Evolutionary conservation across 1,284 basidiomycete species (phyloP), one percentile per base, ranked within the genome.

Genomic region (Gomphus sp.): DNA sequence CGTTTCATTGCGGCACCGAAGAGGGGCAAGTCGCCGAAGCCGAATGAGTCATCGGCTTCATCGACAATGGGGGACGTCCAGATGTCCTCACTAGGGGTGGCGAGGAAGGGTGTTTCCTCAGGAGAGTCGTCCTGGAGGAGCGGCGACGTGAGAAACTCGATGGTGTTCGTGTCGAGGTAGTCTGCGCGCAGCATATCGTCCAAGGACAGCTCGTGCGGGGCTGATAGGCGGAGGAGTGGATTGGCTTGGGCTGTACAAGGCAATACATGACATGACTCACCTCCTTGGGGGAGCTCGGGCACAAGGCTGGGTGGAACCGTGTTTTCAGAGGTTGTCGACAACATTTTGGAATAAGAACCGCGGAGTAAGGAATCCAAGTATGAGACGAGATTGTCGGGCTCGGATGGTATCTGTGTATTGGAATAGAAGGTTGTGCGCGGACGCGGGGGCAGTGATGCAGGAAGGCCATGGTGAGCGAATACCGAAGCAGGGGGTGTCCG

Each of bases 381-480:
- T 22, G 44, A 45, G n/a, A 47, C 57, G 45, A 58, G 45, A 25
- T 45, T 44, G 43, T 33, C 31, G 44, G 25, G 33, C 47, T 55
- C 54, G 43, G 43, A 7, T 49, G 55, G 55, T 49, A 55, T 54
- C 14, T 52, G 28, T 5, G 52, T 4, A 9, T 22, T 37, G n/a
- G 43, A n/a, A 52, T 31, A 43, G 14, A 55, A 59, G 18, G 58
- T 59, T 55, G 56, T 59, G 76, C 76, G 61, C 11, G 87, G 86
- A 59, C 80, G 79, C 62, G 80, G 80, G 50, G 87, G 86, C 53
- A 89, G 71, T 62, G 75, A 79, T 62, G 80, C 77, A 60, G 86
- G 87, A 65, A 89, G 81, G 73, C 85, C 87, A 87, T 87, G 81
- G 63, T 87, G 85, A 64, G 82, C 75, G 67, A 84, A 81, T 59